Base-by-base conservation (phyloP, 75 land plant genomes). In the Selaginella moellendorffii region DNA sequence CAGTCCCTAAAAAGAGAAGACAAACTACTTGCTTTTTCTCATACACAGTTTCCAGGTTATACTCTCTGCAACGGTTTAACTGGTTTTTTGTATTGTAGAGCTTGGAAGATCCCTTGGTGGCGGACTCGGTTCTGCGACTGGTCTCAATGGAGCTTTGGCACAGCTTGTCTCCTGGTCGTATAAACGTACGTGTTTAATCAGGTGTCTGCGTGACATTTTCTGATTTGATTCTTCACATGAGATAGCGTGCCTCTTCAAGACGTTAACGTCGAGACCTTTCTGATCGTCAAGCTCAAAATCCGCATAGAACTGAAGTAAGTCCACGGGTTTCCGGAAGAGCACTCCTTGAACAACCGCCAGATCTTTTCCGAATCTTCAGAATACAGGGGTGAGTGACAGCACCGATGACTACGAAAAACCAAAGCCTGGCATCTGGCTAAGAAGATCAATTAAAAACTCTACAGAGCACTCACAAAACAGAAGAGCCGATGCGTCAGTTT, bases 21-120 rank as follows among this genome's bases (percentile, higher is more conserved):
- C 65, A 46, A 95, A 84, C 71, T 95, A 95, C 65, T 70, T 95
- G 65, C 71, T 95, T 62, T 95, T 95, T 66, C 83, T 90, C 83
- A 95, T 95, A 29, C 95, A 95, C 66, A 82, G 88, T 26, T 95
- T 95, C 65, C 99, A 90, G 97, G 97, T 90, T n/a, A n/a, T n/a
- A n/a, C n/a, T n/a, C n/a, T n/a, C 14, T 36, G 46, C 10, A 5
- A 36, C 46, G 46, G 14, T 5, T 36, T 36, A 36, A 36, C 14
- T n/a, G n/a, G n/a, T 1, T 60, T 24, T 53, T 67, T 61, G 61
- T 30, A 51, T 29, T 46, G 23, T 76, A 93, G 99, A 95, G 99
- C 70, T 71, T 95, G 79, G 99, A 95, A 67, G 99, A 95, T 79
- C 91, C 86, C 23, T 66, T 86, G 72, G 99, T 95, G 9, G 76